Evolutionary conservation across 352 stramenopile genomes (phyloP).

Genomic region (Globisporangium rhizosaccharum): DNA sequence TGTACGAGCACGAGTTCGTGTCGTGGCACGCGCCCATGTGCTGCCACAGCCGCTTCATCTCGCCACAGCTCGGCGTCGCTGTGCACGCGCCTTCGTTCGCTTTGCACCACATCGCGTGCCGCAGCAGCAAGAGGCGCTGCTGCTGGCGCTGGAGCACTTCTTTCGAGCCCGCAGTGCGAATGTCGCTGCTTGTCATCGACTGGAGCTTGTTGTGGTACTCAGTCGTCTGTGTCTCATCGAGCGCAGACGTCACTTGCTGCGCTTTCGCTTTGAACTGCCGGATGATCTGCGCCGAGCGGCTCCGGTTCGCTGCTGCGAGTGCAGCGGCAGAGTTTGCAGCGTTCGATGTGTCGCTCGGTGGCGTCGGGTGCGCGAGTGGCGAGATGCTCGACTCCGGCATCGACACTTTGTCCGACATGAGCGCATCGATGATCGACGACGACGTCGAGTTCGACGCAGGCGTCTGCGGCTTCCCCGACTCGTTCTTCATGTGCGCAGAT

Average conservation of each 20-base stretch:
- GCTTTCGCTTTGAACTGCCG: slow-evolving; percentile 74
- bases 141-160: slow-evolving; percentile 97
- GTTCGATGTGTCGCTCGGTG: slow-evolving; percentile 3
- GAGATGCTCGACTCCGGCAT: slow-evolving; percentile 33
- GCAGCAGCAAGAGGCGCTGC: slow-evolving; percentile 94
- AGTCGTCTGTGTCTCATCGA: slow-evolving; percentile 71
- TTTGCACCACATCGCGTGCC: slow-evolving; percentile 98
- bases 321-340: slow-evolving; percentile 17
- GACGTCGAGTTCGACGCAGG: slow-evolving; percentile 15
- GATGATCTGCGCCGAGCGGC: slow-evolving; percentile 76
- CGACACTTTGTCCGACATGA: slow-evolving; percentile 38
- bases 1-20: slow-evolving; percentile 94
- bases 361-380: slow-evolving; percentile 13
- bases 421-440: slow-evolving; percentile 34
- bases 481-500: slow-evolving; percentile 4
- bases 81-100: slow-evolving; percentile 90
- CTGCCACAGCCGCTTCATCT: slow-evolving; percentile 98
- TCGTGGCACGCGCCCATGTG: slow-evolving; percentile 98
- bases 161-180: slow-evolving; percentile 76
- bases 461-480: slow-evolving; percentile 26
- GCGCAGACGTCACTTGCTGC: slow-evolving; percentile 73
- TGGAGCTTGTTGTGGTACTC: slow-evolving; percentile 84
- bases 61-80: slow-evolving; percentile 94
- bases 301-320: slow-evolving; percentile 36
- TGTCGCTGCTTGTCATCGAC: slow-evolving; percentile 72